phyloP scores from a whole-genome alignment of 1,139 yeast species.

The Pichia sp. region DNA sequence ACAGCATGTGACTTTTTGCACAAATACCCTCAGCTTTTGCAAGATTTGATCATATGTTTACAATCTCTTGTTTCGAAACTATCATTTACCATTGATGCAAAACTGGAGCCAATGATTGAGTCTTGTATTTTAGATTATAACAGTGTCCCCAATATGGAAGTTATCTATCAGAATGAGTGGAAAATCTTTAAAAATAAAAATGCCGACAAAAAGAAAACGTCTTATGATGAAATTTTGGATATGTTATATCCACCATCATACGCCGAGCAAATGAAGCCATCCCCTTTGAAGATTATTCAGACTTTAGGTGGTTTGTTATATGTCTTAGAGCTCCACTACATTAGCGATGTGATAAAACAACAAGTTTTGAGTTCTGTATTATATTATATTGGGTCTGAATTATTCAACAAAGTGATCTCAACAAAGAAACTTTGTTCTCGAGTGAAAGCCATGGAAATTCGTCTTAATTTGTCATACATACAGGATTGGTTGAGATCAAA shows the following conservation, averaged over 20 bases:
- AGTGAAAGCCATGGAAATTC: conserved; percentile 79
- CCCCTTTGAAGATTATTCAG: conserved; percentile 80
- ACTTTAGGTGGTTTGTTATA: conserved; percentile 83
- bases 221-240: conserved; percentile 61
- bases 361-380: conserved; percentile 75
- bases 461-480: conserved; percentile 74
- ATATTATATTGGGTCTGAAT: conserved; percentile 63
- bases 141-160: conserved; percentile 55
- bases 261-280: conserved; percentile 63
- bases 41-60: conserved; percentile 48
- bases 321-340: conserved; percentile 73
- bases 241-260: conserved; percentile 69
- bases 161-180: conserved; percentile 67
- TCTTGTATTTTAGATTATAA: conserved; percentile 58
- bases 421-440: conserved; percentile 64
- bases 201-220: conserved; percentile 26
- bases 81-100: conserved; percentile 55
- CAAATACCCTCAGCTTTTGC: conserved; percentile 48
- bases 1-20: conserved; percentile 37
- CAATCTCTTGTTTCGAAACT: conserved; percentile 58
- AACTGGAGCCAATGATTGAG: conserved; percentile 49
- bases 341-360: conserved; percentile 65
- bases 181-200: conserved; percentile 53
- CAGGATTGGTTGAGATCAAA: conserved; percentile 93
- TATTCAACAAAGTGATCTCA: conserved; percentile 67